A percentile compares a stretch with the other conserved stretches of the same genome.
Conservation (phyloP, 352 stramenopile genomes). For the Phytopythium helicoides region DNA sequence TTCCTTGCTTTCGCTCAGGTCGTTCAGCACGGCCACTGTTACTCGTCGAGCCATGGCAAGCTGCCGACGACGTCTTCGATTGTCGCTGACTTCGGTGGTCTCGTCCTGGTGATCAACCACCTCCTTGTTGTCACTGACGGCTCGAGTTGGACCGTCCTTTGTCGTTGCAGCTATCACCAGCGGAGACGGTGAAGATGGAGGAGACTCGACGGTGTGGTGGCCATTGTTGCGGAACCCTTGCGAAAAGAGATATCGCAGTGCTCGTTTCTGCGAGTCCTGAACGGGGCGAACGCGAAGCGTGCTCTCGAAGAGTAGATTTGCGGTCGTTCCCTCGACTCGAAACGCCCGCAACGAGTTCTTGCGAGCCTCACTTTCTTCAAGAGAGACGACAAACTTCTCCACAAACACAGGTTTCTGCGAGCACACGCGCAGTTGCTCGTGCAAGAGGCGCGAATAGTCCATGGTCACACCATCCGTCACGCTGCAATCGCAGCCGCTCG, state of each 20-base stretch:
- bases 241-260: conserved; percentile 66
- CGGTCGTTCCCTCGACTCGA: conserved; percentile 63
- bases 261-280: conserved; percentile 47
- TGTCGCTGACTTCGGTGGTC: neutral
- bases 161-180: neutral
- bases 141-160: conserved; percentile 5
- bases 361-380: neutral
- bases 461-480: conserved; percentile 11
- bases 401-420: conserved; percentile 61
- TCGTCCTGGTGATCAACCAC: neutral
- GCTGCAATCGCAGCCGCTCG: conserved; percentile 12
- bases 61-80: conserved; percentile 4
- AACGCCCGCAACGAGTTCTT: conserved; percentile 49
- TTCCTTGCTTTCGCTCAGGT: conserved; percentile 38
- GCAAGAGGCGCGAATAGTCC: conserved; percentile 52
- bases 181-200: neutral
- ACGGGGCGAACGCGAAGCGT: conserved; percentile 68
- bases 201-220: conserved; percentile 20
- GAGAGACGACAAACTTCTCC: conserved; percentile 13
- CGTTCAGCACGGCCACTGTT: conserved; percentile 48
- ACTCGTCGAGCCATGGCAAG: conserved; percentile 22
- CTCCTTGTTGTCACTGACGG: conserved; percentile 8
- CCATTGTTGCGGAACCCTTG: conserved; percentile 40
- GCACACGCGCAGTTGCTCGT: conserved; percentile 60
- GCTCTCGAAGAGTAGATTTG: conserved; percentile 64